These are phyloP conservation scores for Phytophthora palmivora DNA, from an alignment of 352 stramenopile species.

Conservation along the genomic window DNA sequence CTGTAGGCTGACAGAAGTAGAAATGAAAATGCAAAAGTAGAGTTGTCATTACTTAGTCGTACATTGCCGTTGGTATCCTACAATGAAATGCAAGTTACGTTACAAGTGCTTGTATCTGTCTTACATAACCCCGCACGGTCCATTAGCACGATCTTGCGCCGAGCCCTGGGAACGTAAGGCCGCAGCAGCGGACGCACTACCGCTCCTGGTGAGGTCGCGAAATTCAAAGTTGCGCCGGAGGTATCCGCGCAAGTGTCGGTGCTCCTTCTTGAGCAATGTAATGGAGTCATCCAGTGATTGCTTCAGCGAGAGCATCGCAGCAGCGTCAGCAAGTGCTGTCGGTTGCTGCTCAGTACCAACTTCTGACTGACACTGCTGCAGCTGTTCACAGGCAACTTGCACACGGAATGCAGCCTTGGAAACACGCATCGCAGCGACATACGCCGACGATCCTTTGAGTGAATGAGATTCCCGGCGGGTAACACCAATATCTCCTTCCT, in stretches of 20 bases:
- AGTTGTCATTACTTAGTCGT: slow-evolving; percentile 22
- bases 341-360: slow-evolving; percentile 29
- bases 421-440: slow-evolving; percentile 77
- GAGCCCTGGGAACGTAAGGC: slow-evolving; percentile 14
- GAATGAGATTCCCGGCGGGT: slow-evolving; percentile 79
- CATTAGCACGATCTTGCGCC: slow-evolving; percentile 31
- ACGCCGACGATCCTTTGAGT: slow-evolving; percentile 83
- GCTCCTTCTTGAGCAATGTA: slow-evolving; percentile 64
- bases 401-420: slow-evolving; percentile 86
- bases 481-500: slow-evolving; percentile 51
- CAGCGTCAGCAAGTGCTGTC: slow-evolving; percentile 20
- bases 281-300: slow-evolving; percentile 39
- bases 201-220: slow-evolving; percentile 32
- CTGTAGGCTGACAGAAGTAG: too few species aligned
- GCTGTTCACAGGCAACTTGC: slow-evolving; percentile 74
- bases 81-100: slow-evolving; percentile 25
- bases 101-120: slow-evolving; percentile 1
- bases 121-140: slow-evolving; percentile 47
- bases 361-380: slow-evolving; percentile 52
- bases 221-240: slow-evolving; percentile 87
- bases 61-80: slow-evolving; percentile 34
- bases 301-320: slow-evolving; percentile 29
- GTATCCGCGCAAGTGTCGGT: slow-evolving; percentile 71
- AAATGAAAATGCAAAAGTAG: slow-evolving; percentile 28
- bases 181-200: slow-evolving; percentile 25